Percentiles rank a stretch among this genome's conserved stretches.
phyloP scores from a whole-genome alignment of 768 basidiomycete genomes.

The Ephemerocybe angulata region DNA sequence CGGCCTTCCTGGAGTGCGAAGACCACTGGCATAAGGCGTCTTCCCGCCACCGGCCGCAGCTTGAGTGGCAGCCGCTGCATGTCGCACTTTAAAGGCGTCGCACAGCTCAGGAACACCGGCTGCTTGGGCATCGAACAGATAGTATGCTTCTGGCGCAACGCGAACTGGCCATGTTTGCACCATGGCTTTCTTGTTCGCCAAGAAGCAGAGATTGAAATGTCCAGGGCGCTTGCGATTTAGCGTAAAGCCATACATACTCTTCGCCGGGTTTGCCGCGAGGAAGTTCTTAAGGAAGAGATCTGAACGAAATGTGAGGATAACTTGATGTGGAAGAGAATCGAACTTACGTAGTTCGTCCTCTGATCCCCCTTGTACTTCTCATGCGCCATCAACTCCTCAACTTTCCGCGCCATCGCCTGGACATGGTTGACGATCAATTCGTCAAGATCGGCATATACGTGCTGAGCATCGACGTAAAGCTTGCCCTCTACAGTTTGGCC shows the following conservation, averaged over 20 bases:
- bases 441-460: constrained; percentile 90
- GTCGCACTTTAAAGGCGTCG: constrained; percentile 93
- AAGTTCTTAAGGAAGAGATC: constrained; percentile 87
- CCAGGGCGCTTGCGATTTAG: constrained; percentile 87
- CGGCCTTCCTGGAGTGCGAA: constrained; percentile 68
- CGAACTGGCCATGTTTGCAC: constrained; percentile 92
- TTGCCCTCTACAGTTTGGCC: constrained; percentile 61
- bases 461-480: constrained; percentile 70
- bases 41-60: constrained; percentile 56
- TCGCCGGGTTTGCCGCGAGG: constrained; percentile 88
- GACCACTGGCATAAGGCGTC: constrained; percentile 73
- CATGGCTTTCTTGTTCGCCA: constrained; percentile 84
- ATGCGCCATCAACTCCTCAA: constrained; percentile 91
- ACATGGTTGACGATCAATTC: constrained; percentile 97
- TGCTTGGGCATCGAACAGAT: constrained; percentile 85
- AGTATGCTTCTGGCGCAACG: constrained; percentile 84
- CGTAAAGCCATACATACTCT: constrained; percentile 94
- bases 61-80: constrained; percentile 65
- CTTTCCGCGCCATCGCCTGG: constrained; percentile 86
- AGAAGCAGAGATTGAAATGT: constrained; percentile 90
- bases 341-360: constrained; percentile 91
- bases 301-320: constrained; percentile 26
- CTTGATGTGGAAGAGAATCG: not conserved
- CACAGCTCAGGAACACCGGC: constrained; percentile 91
- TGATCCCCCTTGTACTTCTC: constrained; percentile 88